Conservation (phyloP, 2,329 filamentous ascomycete species). For the Monilinia laxa region DNA sequence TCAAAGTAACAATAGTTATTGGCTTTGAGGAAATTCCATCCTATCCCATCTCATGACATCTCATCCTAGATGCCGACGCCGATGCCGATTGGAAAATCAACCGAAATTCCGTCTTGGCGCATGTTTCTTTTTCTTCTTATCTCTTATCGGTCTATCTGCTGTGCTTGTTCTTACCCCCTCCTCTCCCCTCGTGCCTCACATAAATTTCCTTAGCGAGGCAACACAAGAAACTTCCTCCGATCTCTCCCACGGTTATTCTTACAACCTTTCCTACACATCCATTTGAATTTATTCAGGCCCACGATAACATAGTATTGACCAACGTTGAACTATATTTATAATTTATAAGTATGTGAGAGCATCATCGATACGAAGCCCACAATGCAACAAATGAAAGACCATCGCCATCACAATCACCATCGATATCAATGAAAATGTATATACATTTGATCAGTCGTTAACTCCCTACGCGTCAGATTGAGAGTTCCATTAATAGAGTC, state of each 20-base stretch:
- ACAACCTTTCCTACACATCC: neutral
- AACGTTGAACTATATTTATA: too few species aligned
- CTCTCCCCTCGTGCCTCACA: neutral
- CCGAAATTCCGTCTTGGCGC: neutral
- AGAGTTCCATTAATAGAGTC: constrained; percentile 3
- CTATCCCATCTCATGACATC: too few species aligned
- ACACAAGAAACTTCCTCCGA: neutral
- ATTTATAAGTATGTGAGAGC: neutral
- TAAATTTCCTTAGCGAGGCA: neutral
- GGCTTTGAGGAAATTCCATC: too few species aligned
- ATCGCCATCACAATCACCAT: neutral
- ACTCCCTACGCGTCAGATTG: constrained; percentile 9
- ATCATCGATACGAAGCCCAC: neutral
- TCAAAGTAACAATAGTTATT: too few species aligned
- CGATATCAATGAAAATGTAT: constrained; percentile 16
- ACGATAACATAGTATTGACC: neutral
- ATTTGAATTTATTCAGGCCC: neutral
- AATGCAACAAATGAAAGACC: constrained; percentile 6
- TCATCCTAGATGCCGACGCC: neutral
- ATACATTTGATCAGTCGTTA: neutral
- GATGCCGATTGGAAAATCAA: neutral
- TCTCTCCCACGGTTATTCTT: neutral
- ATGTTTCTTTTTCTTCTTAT: neutral
- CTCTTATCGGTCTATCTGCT: neutral
- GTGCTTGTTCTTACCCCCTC: neutral